Evolutionary conservation across 2,329 filamentous ascomycete species (phyloP), one percentile per base, ranked within the genome.

Genomic region (Berkeleyomyces rouxiae): DNA sequence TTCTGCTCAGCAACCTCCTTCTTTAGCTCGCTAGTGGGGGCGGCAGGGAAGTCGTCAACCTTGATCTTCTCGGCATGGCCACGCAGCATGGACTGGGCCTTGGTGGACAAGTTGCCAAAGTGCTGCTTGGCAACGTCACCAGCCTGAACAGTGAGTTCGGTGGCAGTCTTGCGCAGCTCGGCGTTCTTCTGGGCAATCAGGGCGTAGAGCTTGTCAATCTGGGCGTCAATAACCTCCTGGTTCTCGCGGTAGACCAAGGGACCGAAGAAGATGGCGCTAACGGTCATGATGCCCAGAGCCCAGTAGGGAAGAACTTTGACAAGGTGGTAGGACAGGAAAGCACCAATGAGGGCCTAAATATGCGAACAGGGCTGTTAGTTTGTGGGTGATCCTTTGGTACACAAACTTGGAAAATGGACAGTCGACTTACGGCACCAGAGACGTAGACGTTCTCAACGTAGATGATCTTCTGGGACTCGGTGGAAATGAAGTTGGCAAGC

Each of bases 281-380:
- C 82, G 66, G 74, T 75, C 68, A 86, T 76, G 66, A 87, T 73
- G 57, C 82, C 76, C 66, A 87, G 79, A 43, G 82, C 83, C 84
- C 84, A 87, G 76, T 85, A 80, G 43, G 84, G 84, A 58, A 87
- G 79, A 65, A 87, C 75, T 77, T 86, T 87, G 73, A 85, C 79
- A 46, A 87, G 77, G 72, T 79, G 83, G 75, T 87, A 87, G 33
- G 83, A 83, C 66, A 86, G 66, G 72, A 87, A 84, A 58, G 84
- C 78, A 65, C 76, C 76, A 61, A 84, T 59, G 66, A 80, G 81
- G 63, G 82, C 80, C 82, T 86, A 59, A 2, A 3, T 10, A 6
- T 3, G 23, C 2, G 43, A 23, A 7, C 44, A 33, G n/a, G n/a
- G 16, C 46, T 16, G 13, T 39, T 23, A 58, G 42, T 23, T 31